These are phyloP conservation scores for Fusarium tanahbumbuense DNA, from an alignment of 2,329 filamentous ascomycete genomes.

Conservation along the genomic window DNA sequence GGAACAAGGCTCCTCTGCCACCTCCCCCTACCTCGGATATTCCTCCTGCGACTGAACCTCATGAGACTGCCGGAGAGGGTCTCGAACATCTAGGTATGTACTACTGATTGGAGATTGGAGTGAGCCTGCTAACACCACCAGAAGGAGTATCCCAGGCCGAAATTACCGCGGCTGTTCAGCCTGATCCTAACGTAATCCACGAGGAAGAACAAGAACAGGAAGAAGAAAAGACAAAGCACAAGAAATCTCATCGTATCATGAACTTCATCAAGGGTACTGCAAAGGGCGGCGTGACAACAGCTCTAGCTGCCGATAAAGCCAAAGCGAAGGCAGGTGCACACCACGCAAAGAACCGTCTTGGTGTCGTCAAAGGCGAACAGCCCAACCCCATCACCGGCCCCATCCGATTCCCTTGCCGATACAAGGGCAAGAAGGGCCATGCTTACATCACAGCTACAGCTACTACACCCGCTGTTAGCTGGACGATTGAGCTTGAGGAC, in stretches of 20 bases:
- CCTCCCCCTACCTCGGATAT: slow-evolving; percentile 58
- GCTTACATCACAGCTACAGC: slow-evolving; percentile 76
- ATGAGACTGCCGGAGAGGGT: slow-evolving; percentile 58
- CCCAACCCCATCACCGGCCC: slow-evolving; percentile 69
- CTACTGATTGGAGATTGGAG: too few relatives aligned
- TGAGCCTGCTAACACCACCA: slow-evolving; percentile 38
- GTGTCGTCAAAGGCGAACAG: slow-evolving; percentile 66
- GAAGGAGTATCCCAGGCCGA: slow-evolving; percentile 70
- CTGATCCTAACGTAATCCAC: slow-evolving; percentile 52
- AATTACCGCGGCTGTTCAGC: slow-evolving; percentile 70
- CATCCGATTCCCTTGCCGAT: slow-evolving; percentile 79
- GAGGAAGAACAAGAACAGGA: slow-evolving; percentile 58
- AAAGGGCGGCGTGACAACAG: slow-evolving; percentile 78
- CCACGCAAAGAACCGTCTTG: slow-evolving; percentile 76
- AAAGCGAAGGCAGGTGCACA: slow-evolving; percentile 70
- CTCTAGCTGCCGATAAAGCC: slow-evolving; percentile 76
- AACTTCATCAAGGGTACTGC: slow-evolving; percentile 75
- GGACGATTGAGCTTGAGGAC: slow-evolving; percentile 66
- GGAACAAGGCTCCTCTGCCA: slow-evolving; percentile 81
- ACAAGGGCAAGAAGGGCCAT: slow-evolving; percentile 76
- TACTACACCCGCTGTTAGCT: slow-evolving; percentile 75
- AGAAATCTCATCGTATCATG: slow-evolving; percentile 62
- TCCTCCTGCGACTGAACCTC: slow-evolving; percentile 54
- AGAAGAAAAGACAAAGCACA: slow-evolving; percentile 59
- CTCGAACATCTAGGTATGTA: slow-evolving; percentile 52